Percentiles rank a stretch among this genome's conserved stretches.
Conservation (phyloP, 352 stramenopile genomes). For the Pythium sp. region DNA sequence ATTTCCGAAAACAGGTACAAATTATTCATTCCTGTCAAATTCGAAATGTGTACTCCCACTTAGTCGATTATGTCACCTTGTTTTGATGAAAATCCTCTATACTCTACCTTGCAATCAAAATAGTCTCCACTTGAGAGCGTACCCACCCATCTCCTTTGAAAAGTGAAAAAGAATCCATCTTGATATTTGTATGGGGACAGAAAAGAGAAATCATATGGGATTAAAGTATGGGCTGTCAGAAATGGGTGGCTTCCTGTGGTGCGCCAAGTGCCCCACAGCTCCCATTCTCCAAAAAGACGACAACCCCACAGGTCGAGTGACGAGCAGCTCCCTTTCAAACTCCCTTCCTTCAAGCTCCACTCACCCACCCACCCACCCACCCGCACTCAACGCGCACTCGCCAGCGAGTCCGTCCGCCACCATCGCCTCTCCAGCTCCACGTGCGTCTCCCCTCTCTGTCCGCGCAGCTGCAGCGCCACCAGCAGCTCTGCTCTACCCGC, state of each 20-base stretch:
- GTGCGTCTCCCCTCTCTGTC: neutral
- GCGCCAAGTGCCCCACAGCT: neutral
- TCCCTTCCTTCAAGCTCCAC: neutral
- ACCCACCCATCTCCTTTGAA: neutral
- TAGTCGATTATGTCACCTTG: neutral
- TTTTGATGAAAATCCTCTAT: neutral
- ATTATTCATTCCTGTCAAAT: neutral
- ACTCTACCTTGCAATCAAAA: neutral
- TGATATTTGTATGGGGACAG: constrained; percentile 6
- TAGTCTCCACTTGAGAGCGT: neutral
- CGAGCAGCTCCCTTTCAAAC: constrained; percentile 3
- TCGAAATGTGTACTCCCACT: neutral
- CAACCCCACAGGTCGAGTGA: constrained; percentile 5
- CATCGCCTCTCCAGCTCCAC: constrained; percentile 6
- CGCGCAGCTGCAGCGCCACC: constrained; percentile 13
- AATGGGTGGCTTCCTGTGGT: neutral
- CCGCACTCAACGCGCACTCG: neutral
- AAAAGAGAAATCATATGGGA: constrained; percentile 7
- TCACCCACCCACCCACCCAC: neutral
- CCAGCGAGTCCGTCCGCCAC: constrained; percentile 3
- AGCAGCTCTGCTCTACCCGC: constrained; percentile 10
- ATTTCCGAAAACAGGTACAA: neutral
- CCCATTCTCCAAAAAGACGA: constrained; percentile 11
- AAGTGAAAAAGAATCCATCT: constrained; percentile 17
- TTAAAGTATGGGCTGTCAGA: constrained; percentile 8